These are phyloP conservation scores for Fallopia convolvulus DNA, from an alignment of 148 eudicot species.

Conservation along the genomic window DNA sequence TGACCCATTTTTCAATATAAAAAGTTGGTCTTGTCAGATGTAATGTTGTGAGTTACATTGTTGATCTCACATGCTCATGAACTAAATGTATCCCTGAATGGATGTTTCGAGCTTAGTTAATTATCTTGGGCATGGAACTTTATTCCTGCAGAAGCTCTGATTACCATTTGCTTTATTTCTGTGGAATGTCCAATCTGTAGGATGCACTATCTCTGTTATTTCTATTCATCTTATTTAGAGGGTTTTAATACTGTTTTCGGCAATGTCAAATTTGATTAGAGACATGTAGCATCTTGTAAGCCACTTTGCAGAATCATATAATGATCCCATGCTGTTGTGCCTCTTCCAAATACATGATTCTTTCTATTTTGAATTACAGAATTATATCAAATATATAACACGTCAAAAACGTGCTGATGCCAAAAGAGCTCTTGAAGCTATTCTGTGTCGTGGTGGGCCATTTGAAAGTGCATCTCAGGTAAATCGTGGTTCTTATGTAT, in stretches of 20 bases:
- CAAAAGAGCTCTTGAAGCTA: slow-evolving; percentile 61
- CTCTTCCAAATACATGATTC: neutral
- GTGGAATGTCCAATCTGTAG: neutral
- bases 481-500: neutral
- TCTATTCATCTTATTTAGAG: neutral
- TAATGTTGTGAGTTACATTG: neutral
- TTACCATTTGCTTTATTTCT: neutral
- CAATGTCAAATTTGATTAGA: no score
- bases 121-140: neutral
- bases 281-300: neutral
- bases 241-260: neutral
- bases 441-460: slow-evolving; percentile 33
- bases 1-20: neutral
- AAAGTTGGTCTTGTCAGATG: neutral
- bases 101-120: neutral
- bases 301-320: neutral
- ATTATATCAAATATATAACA: slow-evolving; percentile 33
- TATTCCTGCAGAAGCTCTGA: neutral
- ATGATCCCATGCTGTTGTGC: neutral
- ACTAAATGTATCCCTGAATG: neutral
- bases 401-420: slow-evolving; percentile 87
- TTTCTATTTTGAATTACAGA: slow-evolving; percentile 31
- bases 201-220: neutral
- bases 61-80: neutral
- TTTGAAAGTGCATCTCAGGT: slow-evolving; percentile 48